Evolutionary conservation across 768 basidiomycete genomes (phyloP).

Genomic region (Porphyrellus cyaneotinctus): DNA sequence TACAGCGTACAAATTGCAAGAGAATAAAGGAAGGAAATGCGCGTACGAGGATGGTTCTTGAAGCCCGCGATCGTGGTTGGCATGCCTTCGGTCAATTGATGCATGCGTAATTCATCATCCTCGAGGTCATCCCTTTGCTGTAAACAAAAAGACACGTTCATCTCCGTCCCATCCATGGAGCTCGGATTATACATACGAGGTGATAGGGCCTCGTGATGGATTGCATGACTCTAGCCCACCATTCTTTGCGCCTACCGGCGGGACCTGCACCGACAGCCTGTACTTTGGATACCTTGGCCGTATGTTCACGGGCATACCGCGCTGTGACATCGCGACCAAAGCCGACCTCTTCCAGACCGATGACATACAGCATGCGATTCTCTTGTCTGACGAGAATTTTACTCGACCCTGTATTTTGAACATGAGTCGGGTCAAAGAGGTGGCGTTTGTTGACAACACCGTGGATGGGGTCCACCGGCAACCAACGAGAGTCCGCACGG

Average conservation of each 20-base stretch:
- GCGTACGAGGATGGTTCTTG: slow-evolving; percentile 90
- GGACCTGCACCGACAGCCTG: slow-evolving; percentile 54
- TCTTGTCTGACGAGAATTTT: slow-evolving; percentile 37
- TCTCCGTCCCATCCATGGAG: slow-evolving; percentile 19
- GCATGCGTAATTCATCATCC: slow-evolving; percentile 78
- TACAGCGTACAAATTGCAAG: slow-evolving; percentile 23
- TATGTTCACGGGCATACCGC: slow-evolving; percentile 80
- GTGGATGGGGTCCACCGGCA: slow-evolving; percentile 88
- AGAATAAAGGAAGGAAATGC: not conserved
- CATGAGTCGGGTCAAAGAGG: slow-evolving; percentile 66
- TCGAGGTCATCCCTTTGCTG: slow-evolving; percentile 92
- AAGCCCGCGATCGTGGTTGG: slow-evolving; percentile 87
- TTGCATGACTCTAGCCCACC: slow-evolving; percentile 77
- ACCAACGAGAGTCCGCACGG: slow-evolving; percentile 84
- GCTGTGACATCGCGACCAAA: slow-evolving; percentile 89
- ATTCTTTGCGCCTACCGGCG: slow-evolving; percentile 60
- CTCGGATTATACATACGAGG: slow-evolving; percentile 50
- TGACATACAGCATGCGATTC: slow-evolving; percentile 89
- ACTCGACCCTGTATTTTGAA: slow-evolving; percentile 16
- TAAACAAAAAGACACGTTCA: slow-evolving; percentile 6
- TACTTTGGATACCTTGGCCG: slow-evolving; percentile 74
- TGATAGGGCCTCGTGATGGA: slow-evolving; percentile 72
- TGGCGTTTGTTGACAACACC: slow-evolving; percentile 76
- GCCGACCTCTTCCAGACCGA: slow-evolving; percentile 93
- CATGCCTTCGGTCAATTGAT: slow-evolving; percentile 87